Percentiles rank a stretch among this genome's conserved stretches.
Conservation (phyloP, 139 green algal genomes). For the Edaphochlamys debaryana region DNA sequence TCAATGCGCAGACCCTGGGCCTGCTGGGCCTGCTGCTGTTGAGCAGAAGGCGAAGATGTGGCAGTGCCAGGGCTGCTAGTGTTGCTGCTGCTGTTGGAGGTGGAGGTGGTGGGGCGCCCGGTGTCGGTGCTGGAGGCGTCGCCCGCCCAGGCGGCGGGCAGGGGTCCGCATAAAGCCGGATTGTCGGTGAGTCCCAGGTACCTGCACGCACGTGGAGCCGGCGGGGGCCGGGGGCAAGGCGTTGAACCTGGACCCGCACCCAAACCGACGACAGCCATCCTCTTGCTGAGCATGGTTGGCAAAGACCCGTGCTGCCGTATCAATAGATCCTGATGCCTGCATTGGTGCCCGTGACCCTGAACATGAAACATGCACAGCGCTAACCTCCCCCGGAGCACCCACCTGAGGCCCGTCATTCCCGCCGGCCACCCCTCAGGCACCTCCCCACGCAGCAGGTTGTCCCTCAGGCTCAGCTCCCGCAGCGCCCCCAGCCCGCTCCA, state of each 20-base stretch:
- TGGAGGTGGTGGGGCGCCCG: neutral
- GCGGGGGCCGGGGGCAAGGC: neutral
- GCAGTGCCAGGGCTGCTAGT: neutral
- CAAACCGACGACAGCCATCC: neutral
- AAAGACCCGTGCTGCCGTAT: neutral
- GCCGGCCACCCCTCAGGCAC: neutral
- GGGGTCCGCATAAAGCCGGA: neutral
- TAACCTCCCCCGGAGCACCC: neutral
- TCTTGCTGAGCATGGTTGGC: neutral
- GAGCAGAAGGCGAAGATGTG: no score
- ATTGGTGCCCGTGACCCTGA: neutral
- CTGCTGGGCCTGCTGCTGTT: neutral
- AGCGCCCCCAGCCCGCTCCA: constrained; percentile 10
- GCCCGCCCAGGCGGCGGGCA: neutral
- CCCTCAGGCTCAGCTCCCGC: constrained; percentile 11
- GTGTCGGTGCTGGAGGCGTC: neutral
- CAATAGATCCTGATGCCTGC: neutral
- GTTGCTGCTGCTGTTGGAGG: neutral
- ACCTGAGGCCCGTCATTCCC: constrained; percentile 34
- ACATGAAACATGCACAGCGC: neutral
- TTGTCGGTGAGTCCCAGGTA: constrained; percentile 12
- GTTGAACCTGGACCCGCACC: neutral
- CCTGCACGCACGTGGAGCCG: neutral
- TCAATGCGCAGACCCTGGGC: neutral
- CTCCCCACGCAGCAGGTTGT: constrained; percentile 1